These are phyloP conservation scores for Aureobasidium melanogenum DNA, from an alignment of 2,329 filamentous ascomycete species.

Conservation along the genomic window DNA sequence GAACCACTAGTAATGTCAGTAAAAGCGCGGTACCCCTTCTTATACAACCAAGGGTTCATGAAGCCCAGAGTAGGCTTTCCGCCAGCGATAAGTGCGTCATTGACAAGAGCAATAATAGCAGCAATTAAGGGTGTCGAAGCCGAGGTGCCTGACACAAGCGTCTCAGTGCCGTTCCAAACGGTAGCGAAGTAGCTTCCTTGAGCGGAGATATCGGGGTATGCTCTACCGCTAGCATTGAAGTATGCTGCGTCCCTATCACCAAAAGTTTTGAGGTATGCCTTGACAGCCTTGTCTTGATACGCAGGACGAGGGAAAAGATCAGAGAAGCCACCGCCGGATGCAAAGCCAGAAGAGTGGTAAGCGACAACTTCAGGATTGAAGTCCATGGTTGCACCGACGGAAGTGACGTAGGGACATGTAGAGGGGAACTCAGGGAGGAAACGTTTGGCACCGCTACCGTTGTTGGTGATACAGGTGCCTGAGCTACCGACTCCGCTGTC, in stretches of 20 bases:
- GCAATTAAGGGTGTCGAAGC: constrained; percentile 49
- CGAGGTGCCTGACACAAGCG: constrained; percentile 40
- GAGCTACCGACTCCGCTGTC: constrained; percentile 48
- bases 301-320: constrained; percentile 36
- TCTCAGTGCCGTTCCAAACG: constrained; percentile 30
- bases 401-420: constrained; percentile 40
- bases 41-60: constrained; percentile 47
- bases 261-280: constrained; percentile 33
- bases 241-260: constrained; percentile 32
- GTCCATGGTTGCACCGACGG: constrained; percentile 36
- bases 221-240: constrained; percentile 37
- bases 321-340: constrained; percentile 37
- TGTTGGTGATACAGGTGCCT: constrained; percentile 38
- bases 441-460: constrained; percentile 33
- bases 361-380: constrained; percentile 38
- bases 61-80: constrained; percentile 45
- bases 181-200: constrained; percentile 43
- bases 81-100: constrained; percentile 47
- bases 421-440: constrained; percentile 40
- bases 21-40: constrained; percentile 35
- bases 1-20: constrained; percentile 36
- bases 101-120: constrained; percentile 50
- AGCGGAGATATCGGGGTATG: constrained; percentile 39
- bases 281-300: constrained; percentile 36
- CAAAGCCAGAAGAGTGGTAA: constrained; percentile 45